Base-by-base conservation (phyloP, 352 stramenopile species). In the Pythium aristosporum region DNA sequence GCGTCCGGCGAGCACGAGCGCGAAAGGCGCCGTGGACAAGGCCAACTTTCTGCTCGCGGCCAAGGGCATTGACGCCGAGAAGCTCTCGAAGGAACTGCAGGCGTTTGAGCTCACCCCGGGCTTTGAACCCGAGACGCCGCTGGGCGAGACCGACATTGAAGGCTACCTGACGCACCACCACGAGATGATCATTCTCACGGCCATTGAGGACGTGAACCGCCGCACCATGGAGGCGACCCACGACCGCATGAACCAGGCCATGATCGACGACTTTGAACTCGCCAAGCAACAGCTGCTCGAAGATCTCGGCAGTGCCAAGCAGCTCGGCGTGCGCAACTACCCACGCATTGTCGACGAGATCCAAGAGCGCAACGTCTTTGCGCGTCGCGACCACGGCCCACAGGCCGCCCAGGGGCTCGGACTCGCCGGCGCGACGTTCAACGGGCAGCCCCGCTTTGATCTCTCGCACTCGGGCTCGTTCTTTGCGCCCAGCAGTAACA, bases 171-270 rank as follows among this genome's bases (percentile, higher is more conserved):
- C 81, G 44, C 87, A 96, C 67, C 89, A 97, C 72, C 89, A 97
- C 72, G 89, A 97, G 65, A 96, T 96, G 85, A 94, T 97, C 69
- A 80, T 96, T 41, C 71, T 96, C 32, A 94, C 86, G n/a, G 85
- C 89, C 51, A 92, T 97, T 39, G 87, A 97, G 58, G 87, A 96
- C 59, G 84, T 90, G 16, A 91, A 86, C 61, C 83, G 76, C 51
- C 85, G 77, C 69, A 94, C 82, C 15, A 85, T 92, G 50, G 80
- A 90, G 47, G 76, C 82, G 18, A 92, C 82, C 5, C 86, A 95
- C 58, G 84, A 95, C 54, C 79, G 78, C 51, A 92, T 92, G 80
- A 92, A 93, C 71, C 80, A 88, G 34, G 80, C 86, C 32, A 90
- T 95, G 76, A 92, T 92, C 63, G 82, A 93, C 63, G 86, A 95